Evolutionary conservation across 805 yeast species (phyloP).

Genomic region (Wickerhamomyces mucosus): DNA sequence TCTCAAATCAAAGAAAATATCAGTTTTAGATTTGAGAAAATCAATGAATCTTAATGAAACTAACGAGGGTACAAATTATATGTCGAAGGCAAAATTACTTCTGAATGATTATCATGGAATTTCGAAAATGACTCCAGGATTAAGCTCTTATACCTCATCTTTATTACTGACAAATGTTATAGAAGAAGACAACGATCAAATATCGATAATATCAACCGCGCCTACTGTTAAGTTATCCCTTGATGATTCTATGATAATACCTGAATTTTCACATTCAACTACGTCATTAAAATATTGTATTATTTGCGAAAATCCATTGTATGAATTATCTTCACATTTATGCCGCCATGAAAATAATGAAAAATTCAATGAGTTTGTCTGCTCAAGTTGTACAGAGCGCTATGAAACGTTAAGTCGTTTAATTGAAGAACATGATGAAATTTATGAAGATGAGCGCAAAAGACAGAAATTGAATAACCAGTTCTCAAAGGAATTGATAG

Average conservation of each 20-base stretch:
- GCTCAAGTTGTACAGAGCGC: constrained; percentile 50
- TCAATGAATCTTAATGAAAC: constrained; percentile 11
- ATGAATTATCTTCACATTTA: constrained; percentile 37
- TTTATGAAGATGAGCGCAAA: constrained; percentile 12
- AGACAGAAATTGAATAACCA: constrained; percentile 6
- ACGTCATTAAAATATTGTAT: constrained; percentile 42
- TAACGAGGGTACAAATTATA: too few species aligned
- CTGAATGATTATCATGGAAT: too few species aligned
- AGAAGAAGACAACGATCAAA: too few species aligned
- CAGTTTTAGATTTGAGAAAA: constrained; percentile 25
- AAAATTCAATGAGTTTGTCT: constrained; percentile 41
- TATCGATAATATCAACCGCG: too few species aligned
- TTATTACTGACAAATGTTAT: too few species aligned
- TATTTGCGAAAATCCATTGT: constrained; percentile 61
- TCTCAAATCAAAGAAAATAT: constrained; percentile 22
- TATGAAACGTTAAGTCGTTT: constrained; percentile 40
- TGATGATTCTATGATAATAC: too few species aligned
- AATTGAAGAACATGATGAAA: constrained; percentile 18
- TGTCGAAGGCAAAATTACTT: not conserved
- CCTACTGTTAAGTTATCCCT: too few species aligned
- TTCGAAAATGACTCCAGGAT: too few species aligned
- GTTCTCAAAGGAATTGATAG: constrained; percentile 25
- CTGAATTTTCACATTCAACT: too few species aligned
- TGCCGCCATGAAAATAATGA: constrained; percentile 2
- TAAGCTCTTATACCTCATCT: too few species aligned